phyloP scores from a whole-genome alignment of 768 basidiomycete genomes.

The Pleurotus giganteus region DNA sequence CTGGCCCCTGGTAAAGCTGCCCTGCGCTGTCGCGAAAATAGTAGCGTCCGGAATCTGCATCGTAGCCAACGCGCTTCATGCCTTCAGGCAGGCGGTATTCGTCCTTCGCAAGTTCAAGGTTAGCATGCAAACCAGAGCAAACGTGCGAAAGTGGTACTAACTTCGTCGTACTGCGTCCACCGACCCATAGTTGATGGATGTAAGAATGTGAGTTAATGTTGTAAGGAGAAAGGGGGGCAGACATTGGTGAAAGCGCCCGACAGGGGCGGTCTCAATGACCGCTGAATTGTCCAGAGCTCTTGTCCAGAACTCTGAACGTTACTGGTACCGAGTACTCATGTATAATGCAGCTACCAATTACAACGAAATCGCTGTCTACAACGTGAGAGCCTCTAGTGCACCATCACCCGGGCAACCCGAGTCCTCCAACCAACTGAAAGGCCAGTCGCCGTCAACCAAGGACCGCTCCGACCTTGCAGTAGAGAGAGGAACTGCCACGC shows the following conservation, averaged over 20 bases:
- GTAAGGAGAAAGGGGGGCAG: neutral
- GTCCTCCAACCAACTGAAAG: neutral
- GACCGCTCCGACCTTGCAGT: neutral
- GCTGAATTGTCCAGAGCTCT: too few species aligned
- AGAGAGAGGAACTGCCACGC: too few species aligned
- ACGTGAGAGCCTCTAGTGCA: neutral
- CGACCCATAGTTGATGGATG: conserved; percentile 20
- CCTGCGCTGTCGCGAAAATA: conserved; percentile 60
- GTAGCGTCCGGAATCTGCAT: conserved; percentile 67
- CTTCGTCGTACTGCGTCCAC: conserved; percentile 26
- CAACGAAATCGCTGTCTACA: neutral
- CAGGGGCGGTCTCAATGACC: too few species aligned
- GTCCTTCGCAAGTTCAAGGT: conserved; percentile 33
- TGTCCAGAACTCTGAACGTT: too few species aligned
- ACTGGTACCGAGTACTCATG: too few species aligned
- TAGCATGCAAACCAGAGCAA: neutral
- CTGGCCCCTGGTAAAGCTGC: conserved; percentile 51
- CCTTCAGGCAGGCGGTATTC: conserved; percentile 52
- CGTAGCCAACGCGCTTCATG: conserved; percentile 73
- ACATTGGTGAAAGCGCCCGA: too few species aligned
- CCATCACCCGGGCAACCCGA: neutral
- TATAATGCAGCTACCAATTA: neutral
- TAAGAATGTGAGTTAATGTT: neutral
- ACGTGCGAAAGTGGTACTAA: neutral
- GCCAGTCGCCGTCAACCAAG: neutral